Evolutionary conservation across 148 eudicot genomes (phyloP).

Genomic region (Chenopodium suecicum): DNA sequence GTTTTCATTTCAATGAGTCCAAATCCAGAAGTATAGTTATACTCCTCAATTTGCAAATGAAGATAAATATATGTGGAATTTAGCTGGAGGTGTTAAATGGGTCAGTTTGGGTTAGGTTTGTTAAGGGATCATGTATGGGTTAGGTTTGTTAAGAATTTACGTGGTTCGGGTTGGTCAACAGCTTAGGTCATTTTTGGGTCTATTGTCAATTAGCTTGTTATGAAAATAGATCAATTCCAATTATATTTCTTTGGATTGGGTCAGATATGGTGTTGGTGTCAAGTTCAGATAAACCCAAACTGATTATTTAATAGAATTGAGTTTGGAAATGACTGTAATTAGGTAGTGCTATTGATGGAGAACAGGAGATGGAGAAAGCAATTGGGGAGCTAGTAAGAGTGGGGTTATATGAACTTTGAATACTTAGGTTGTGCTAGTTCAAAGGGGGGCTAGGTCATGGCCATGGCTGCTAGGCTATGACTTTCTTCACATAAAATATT

Average conservation of each 20-base stretch:
- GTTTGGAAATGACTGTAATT: neutral
- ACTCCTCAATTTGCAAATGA: neutral
- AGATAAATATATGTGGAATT: neutral
- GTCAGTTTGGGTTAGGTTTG: no score
- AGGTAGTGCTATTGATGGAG: neutral
- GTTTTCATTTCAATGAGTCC: neutral
- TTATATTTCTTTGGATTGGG: no score
- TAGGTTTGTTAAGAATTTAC: no score
- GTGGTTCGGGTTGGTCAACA: no score
- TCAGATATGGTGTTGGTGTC: no score
- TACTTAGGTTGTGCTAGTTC: neutral
- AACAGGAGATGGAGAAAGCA: neutral
- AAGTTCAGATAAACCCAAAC: no score
- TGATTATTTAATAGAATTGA: neutral
- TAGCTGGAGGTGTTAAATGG: neutral
- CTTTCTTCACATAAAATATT: neutral
- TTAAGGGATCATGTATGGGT: no score
- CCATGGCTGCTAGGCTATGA: neutral
- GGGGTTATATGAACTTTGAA: neutral
- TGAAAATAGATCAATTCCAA: no score
- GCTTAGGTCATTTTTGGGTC: no score
- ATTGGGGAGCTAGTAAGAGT: neutral
- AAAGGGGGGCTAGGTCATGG: neutral
- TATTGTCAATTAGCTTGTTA: no score
- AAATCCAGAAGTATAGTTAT: neutral